Evolutionary conservation across 2,329 filamentous ascomycete species (phyloP), one percentile per base, ranked within the genome.

Genomic region (Monosporascus sp.): DNA sequence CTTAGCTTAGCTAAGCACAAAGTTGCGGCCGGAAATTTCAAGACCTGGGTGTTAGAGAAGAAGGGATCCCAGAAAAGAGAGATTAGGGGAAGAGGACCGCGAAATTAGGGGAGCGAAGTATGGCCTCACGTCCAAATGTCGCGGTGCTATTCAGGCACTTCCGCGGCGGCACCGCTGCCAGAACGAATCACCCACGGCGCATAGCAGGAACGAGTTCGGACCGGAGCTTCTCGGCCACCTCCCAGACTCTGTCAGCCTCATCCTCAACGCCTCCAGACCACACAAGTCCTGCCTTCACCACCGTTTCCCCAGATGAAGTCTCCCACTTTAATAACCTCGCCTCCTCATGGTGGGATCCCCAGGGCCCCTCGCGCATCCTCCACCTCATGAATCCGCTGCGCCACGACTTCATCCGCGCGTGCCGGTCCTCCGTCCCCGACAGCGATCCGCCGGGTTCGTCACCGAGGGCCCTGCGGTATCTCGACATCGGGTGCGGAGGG

Each of bases 331-430:
- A 91, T 66, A 85, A 85, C 58, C 89, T 99, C 65, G 94, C 94
- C 60, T 89, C 89, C 60, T 87, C 87, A 64, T 99, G 94, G 94
- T 99, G 94, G 94, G 92, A 97, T 72, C 89, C 93, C 1, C 86
- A 96, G 67, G 94, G 94, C 50, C 87, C 93, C 7, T 97, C 91
- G 4, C 85, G 93, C 40, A 85, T 97, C 54, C 84, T 99, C 2
- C 94, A 99, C 72, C 86, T 96, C 61, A 97, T 99, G 93, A 97
- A 99, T 74, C 94, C 94, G 2, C 83, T 96, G 46, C 91, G 94
- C 37, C 92, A 97, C 74, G 86, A 91, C 72, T 97, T 97, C 73
- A 94, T 97, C 70, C 79, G 79, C 22, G 74, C 76, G 58, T 97
- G 93, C 68, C 81, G 87, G 47, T 71, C 78, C 59, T 79, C 82